Base-by-base conservation (phyloP, 306 rosid genomes). In the Quercus parvula region DNA sequence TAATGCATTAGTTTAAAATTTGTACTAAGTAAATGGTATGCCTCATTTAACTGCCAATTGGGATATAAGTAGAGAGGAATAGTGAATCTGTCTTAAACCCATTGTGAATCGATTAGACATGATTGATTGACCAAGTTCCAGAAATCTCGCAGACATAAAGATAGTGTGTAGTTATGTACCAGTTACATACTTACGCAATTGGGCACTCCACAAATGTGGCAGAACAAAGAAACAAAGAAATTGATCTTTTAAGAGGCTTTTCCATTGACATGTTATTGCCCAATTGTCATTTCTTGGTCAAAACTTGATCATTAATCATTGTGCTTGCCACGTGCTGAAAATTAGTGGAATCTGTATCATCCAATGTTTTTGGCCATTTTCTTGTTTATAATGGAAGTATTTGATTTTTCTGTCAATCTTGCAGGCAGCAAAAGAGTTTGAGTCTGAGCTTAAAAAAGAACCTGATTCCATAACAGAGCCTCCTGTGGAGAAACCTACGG, bases 371-470 rank as follows among this genome's bases (percentile, higher is more conserved):
- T 30, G 6, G 59, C 18, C 38, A 22, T 76, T 41, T 73, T 70
- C 24, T 15, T 57, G 70, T 75, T 79, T 35, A 62, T 62, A 25
- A 72, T 33, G 31, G 44, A 78, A n/a, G 78, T 59, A 15, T 66
- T 67, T 86, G 56, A 73, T 41, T 56, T 25, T 28, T 79, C 59
- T 79, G 73, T 83, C 22, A 70, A 79, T 81, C 33, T 82, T 83
- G 33, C 87, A 95, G 99, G 99, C 99, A 4, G 99, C 99, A 13
- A 95, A 93, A 87, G 99, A 95, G 87, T 95, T 95, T 57, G 99
- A 95, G 76, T 83, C 96, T 0, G 99, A 95, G 90, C 83, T 95
- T 71, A 95, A 90, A 82, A 89, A 82, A 75, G 95, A 90, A 71
- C 96, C 98, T 1, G 94, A 84, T 49, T 66, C 91, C 35, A 54